These are phyloP conservation scores for Leishmania amazonensis DNA, from an alignment of 208 protist genomes.

Conservation along the genomic window DNA sequence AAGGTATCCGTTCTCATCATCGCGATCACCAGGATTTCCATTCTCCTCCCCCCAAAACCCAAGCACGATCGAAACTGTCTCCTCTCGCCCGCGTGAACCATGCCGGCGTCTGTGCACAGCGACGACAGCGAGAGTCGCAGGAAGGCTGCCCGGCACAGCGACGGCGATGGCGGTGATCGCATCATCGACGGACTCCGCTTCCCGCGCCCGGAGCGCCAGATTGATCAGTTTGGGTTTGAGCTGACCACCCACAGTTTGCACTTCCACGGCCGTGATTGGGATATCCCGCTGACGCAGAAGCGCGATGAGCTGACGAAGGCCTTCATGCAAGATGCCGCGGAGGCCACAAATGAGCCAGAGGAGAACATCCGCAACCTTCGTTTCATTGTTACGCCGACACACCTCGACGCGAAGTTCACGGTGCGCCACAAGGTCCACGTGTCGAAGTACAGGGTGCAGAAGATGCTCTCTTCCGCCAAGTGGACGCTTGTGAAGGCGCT, in stretches of 20 bases:
- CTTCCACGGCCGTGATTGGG: slow-evolving; percentile 74
- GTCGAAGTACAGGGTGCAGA: slow-evolving; percentile 47
- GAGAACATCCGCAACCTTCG: slow-evolving; percentile 59
- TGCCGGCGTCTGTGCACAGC: slow-evolving; percentile 11
- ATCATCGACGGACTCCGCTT: slow-evolving; percentile 71
- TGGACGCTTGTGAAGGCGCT: slow-evolving; percentile 55
- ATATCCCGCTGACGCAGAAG: slow-evolving; percentile 59
- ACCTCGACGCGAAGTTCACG: slow-evolving; percentile 54
- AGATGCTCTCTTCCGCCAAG: slow-evolving; percentile 35
- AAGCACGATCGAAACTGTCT: not conserved
- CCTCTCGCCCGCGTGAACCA: not conserved
- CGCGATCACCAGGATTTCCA: not conserved
- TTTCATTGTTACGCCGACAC: slow-evolving; percentile 51
- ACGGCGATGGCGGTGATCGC: slow-evolving; percentile 43
- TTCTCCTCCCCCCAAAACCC: not conserved
- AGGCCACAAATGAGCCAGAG: slow-evolving; percentile 43
- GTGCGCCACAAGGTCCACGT: slow-evolving; percentile 60
- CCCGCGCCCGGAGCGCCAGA: slow-evolving; percentile 51
- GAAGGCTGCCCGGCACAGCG: slow-evolving; percentile 24
- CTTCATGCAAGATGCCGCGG: slow-evolving; percentile 54
- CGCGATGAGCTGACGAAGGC: slow-evolving; percentile 54
- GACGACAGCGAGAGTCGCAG: slow-evolving; percentile 18
- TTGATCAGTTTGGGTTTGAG: slow-evolving; percentile 73
- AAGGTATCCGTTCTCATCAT: not conserved
- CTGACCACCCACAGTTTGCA: slow-evolving; percentile 63